phyloP scores from a whole-genome alignment of 2,329 filamentous ascomycete species.

The Lizonia empirigonia region DNA sequence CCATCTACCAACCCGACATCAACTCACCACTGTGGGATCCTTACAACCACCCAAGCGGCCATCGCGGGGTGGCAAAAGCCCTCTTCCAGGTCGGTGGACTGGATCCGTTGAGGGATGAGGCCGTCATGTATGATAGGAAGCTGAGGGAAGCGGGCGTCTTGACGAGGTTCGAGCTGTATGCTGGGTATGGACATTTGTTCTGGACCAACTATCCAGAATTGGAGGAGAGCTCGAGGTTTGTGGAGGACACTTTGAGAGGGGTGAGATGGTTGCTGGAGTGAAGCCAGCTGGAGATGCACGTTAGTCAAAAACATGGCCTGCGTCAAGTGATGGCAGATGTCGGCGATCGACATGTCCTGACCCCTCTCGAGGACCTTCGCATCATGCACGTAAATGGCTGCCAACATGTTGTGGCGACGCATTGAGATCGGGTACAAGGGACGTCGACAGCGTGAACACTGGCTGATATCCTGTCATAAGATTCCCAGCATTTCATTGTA shows the following conservation, averaged over 20 bases:
- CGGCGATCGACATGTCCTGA: too few relatives aligned
- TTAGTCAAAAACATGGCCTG: too few relatives aligned
- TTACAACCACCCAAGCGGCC: conserved; percentile 42
- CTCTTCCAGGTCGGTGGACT: conserved; percentile 57
- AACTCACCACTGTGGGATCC: conserved; percentile 40
- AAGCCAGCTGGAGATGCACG: too few relatives aligned
- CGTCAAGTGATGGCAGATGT: too few relatives aligned
- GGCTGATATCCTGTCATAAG: too few relatives aligned
- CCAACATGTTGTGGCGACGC: too few relatives aligned
- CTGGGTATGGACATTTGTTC: conserved; percentile 52
- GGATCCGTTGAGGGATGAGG: conserved; percentile 58
- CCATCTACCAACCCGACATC: conserved; percentile 35
- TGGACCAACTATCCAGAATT: conserved; percentile 45
- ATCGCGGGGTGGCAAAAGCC: conserved; percentile 51
- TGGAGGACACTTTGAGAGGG: conserved; percentile 35
- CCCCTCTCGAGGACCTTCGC: too few relatives aligned
- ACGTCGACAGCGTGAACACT: too few relatives aligned
- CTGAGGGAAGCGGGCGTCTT: conserved; percentile 46
- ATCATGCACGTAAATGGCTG: too few relatives aligned
- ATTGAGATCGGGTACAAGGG: too few relatives aligned
- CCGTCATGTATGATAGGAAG: conserved; percentile 53
- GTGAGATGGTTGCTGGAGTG: conserved; percentile 40
- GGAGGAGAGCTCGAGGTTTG: conserved; percentile 31
- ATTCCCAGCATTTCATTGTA: too few relatives aligned
- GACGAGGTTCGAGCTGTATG: conserved; percentile 52